phyloP scores from a whole-genome alignment of 2,329 filamentous ascomycete species.

The Colletotrichum plurivorum region DNA sequence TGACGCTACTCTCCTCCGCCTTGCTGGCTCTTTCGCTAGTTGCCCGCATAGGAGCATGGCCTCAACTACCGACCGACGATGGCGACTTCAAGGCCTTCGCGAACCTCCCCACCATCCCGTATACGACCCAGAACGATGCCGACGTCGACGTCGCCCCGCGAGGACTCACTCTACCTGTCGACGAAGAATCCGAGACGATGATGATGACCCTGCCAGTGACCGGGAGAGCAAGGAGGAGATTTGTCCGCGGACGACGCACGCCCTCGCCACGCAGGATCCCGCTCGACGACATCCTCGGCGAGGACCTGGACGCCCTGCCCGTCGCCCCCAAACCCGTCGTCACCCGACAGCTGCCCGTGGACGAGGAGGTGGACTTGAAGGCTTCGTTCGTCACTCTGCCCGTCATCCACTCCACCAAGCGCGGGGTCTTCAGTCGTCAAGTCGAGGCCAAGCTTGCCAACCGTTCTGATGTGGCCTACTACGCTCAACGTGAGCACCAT shows the following conservation, averaged over 20 bases:
- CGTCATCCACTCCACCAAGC: conserved; percentile 48
- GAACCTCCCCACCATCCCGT: conserved; percentile 40
- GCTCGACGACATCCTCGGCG: conserved; percentile 19
- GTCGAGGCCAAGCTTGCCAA: conserved; percentile 63
- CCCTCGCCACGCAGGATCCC: conserved; percentile 17
- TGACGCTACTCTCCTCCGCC: conserved; percentile 33
- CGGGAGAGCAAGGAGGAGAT: conserved; percentile 24
- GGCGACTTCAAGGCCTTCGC: conserved; percentile 18
- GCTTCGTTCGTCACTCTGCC: conserved; percentile 47
- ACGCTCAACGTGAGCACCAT: conserved; percentile 58
- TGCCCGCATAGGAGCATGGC: conserved; percentile 34
- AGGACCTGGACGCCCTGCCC: conserved; percentile 21
- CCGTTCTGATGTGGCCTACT: conserved; percentile 68
- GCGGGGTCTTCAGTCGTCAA: conserved; percentile 56
- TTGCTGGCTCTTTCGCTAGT: conserved; percentile 39
- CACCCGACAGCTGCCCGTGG: conserved; percentile 27
- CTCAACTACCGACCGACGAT: conserved; percentile 40
- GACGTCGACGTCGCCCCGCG: conserved; percentile 18
- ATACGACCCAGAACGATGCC: conserved; percentile 17
- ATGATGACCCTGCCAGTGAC: conserved; percentile 35
- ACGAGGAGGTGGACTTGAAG: conserved; percentile 31
- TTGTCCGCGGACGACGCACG: conserved; percentile 1
- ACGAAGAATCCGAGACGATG: conserved; percentile 17
- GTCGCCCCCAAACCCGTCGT: conserved; percentile 11
- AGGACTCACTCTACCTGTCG: conserved; percentile 29